These are phyloP conservation scores for Entoloma clypeatum DNA, from an alignment of 1,284 basidiomycete genomes.

Conservation along the genomic window DNA sequence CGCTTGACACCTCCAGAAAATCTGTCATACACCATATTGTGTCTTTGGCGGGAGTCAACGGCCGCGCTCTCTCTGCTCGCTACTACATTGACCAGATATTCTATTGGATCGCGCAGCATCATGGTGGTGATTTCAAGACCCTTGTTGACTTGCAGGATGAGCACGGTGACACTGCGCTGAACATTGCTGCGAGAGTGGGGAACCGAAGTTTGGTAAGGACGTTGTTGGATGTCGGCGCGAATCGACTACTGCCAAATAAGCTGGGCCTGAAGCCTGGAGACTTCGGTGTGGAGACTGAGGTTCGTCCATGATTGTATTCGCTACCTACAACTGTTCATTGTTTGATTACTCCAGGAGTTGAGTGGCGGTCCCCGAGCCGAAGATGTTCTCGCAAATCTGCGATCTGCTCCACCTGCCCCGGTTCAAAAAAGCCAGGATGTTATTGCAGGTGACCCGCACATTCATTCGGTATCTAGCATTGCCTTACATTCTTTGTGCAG, in stretches of 20 bases:
- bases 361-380: constrained; percentile 69
- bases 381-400: constrained; percentile 67
- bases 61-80: constrained; percentile 78
- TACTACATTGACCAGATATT: constrained; percentile 94
- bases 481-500: constrained; percentile 35
- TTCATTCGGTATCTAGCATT: constrained; percentile 10
- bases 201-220: constrained; percentile 86
- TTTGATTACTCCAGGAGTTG: constrained; percentile 49
- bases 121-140: constrained; percentile 70
- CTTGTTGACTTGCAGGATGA: constrained; percentile 93
- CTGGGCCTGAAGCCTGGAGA: constrained; percentile 90
- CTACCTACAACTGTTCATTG: constrained; percentile 1
- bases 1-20: constrained; percentile 86
- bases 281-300: constrained; percentile 91
- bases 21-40: constrained; percentile 95
- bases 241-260: constrained; percentile 89
- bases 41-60: constrained; percentile 87
- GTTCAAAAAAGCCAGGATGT: constrained; percentile 90
- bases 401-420: constrained; percentile 66
- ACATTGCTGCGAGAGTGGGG: constrained; percentile 92
- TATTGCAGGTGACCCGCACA: constrained; percentile 57
- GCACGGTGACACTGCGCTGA: constrained; percentile 94
- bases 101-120: constrained; percentile 73
- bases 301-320: constrained; percentile 32
- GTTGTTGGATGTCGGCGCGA: constrained; percentile 90